Base-by-base conservation (phyloP, 1,139 yeast species). In the Candida sojae region DNA sequence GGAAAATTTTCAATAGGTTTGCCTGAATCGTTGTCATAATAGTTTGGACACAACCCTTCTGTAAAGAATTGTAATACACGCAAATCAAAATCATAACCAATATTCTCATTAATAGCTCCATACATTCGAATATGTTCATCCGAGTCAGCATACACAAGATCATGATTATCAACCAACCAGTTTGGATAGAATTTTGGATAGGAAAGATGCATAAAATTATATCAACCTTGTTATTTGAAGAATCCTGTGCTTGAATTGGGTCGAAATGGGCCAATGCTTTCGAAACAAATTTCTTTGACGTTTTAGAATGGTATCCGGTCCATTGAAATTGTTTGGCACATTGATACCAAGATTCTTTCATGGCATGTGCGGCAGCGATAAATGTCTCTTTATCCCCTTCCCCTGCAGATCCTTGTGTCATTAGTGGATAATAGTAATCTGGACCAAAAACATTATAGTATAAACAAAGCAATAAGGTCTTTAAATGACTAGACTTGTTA, bases 371-470 rank as follows among this genome's bases (percentile, higher is more conserved):
- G 1, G 88, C 86, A 2, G 86, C 84, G 28, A 83, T 76, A 53
- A 82, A 83, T 0, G 88, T 82, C 55, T 84, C 89, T 61, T 83
- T 84, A 56, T 84, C 89, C 43, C 89, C 89, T 64, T 84, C 87
- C 26, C 88, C 89, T 1, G 88, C 87, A 11, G 84, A 75, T 6
- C 88, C 88, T 62, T 83, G 88, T 0, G 87, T 77, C 54, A 83
- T 64, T 48, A 84, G 61, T 4, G 87, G 84, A 57, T 83, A 83
- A 60, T 82, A 84, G 55, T 68, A 72, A 36, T 77, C 60, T 12
- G 42, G 42, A 0, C 89, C 89, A 63, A 70, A 80, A 3, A 82
- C 69, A 60, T 83, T 83, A 57, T 83, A 82, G 62, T 83, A 84
- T 31, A 83, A 63, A 4, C 83, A 70, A 31, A 83, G 63, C 31